Base-by-base conservation (phyloP, 305 asterid genomes). In the Fraxinus platypoda region DNA sequence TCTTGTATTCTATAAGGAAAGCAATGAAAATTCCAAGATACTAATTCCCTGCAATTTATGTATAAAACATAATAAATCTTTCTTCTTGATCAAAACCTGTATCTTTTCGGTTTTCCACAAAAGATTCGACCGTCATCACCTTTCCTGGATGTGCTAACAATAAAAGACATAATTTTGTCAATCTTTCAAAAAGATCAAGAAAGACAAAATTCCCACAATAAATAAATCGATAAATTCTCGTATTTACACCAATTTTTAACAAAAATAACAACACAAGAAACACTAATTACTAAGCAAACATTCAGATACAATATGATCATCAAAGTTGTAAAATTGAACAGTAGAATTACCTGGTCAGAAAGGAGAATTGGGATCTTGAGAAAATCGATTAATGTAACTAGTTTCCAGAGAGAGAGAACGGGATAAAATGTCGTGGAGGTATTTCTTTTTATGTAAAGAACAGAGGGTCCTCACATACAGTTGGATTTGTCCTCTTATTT, bases 281-380 rank as follows among this genome's bases (percentile, higher is more conserved):
- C 64, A n/a, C 66, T 54, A 54, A n/a, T 54, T 54, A 54, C 25
- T 54, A n/a, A n/a, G 23, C 66, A 54, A 54, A 54, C 23, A 54
- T 54, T 54, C 66, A 54, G 66, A 54, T 19, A 6, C 1, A 25
- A 9, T 26, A 76, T 46, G 8, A 76, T 38, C 54, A 76, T 12
- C 8, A 43, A 33, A 41, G 34, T 11, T 17, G 19, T 3, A 49
- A 49, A 73, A 8, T 13, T 35, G 19, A 77, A 46, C 33, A 74
- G 85, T 23, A 54, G 75, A 85, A 79, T 78, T 85, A 87, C 90
- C 88, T 76, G 82, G 81, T 85, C 52, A 54, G 84, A 33, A 59
- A 57, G 74, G 73, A 46, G 75, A 78, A 64, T 57, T 52, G 64
- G 25, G 64, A 30, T 70, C 23, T 66, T 30, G 81, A 59, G 72